phyloP scores from a whole-genome alignment of 1,139 yeast species.

The Protomyces lactucae-debilis region DNA sequence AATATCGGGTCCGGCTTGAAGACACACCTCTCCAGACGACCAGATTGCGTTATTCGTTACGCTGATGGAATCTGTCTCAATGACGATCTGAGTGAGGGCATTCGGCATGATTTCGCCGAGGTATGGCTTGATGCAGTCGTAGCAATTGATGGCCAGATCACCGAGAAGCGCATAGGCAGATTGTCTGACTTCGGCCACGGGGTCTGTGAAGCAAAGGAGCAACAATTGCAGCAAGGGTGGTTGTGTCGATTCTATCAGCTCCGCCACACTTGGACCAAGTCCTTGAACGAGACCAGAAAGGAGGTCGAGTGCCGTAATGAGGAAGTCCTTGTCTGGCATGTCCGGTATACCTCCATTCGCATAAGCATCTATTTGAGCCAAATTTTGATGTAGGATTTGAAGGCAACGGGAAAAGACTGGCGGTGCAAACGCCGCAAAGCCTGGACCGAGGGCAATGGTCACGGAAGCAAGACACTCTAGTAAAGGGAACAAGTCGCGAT shows the following conservation, averaged over 20 bases:
- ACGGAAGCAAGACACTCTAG: conserved; percentile 88
- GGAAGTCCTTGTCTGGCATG: conserved; percentile 84
- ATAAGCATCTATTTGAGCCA: conserved; percentile 62
- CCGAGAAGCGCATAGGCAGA: conserved; percentile 87
- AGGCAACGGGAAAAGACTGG: conserved; percentile 81
- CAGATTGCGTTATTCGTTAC: conserved; percentile 87
- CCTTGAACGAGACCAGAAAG: conserved; percentile 93
- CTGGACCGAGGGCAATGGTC: conserved; percentile 78
- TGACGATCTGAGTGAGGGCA: conserved; percentile 58
- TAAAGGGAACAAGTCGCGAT: conserved; percentile 82
- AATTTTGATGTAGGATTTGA: conserved; percentile 61
- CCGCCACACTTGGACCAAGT: conserved; percentile 58
- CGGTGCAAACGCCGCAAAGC: conserved; percentile 83
- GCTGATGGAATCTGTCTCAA: conserved; percentile 53
- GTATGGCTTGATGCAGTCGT: conserved; percentile 55
- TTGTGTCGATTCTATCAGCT: conserved; percentile 44
- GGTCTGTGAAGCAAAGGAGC: conserved; percentile 68
- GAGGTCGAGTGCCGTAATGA: conserved; percentile 81
- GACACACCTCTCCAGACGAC: conserved; percentile 82
- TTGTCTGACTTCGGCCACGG: conserved; percentile 80
- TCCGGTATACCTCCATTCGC: conserved; percentile 63
- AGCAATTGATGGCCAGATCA: conserved; percentile 67
- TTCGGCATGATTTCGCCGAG: conserved; percentile 56
- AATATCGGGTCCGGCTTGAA: conserved; percentile 53
- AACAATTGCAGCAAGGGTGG: conserved; percentile 60